Conservation (phyloP, 140 eudicot species). For the Cichorium intybus region DNA sequence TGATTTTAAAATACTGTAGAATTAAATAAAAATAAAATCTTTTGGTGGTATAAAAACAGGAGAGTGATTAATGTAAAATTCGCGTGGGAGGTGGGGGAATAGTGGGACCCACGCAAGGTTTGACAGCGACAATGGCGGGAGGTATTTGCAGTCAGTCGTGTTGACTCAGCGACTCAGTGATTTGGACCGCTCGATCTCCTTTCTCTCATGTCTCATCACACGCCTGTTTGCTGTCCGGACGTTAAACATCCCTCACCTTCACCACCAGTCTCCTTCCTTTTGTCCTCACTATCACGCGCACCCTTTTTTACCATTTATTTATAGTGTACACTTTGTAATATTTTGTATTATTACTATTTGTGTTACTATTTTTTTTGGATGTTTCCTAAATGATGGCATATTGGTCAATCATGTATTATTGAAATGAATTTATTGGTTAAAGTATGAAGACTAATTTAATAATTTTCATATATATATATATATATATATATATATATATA, state of each 20-base stretch:
- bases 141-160: conserved; percentile 13
- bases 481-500: too few relatives aligned
- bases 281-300: neutral
- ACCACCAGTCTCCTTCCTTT: neutral
- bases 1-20: too few relatives aligned
- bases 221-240: conserved; percentile 21
- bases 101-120: conserved; percentile 19
- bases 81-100: neutral
- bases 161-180: conserved; percentile 27
- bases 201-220: conserved; percentile 37
- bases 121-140: conserved; percentile 47
- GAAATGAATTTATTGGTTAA: too few relatives aligned
- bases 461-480: too few relatives aligned
- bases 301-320: neutral
- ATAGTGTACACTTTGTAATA: too few relatives aligned
- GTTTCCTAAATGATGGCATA: too few relatives aligned
- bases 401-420: too few relatives aligned
- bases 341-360: too few relatives aligned
- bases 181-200: conserved; percentile 7
- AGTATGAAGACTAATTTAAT: too few relatives aligned
- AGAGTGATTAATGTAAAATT: conserved; percentile 9
- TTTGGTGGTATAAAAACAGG: conserved; percentile 1
- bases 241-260: neutral
- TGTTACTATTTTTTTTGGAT: too few relatives aligned
- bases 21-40: too few relatives aligned